phyloP scores from a whole-genome alignment of 1,284 basidiomycete species.

The Hypsizygus ulmarius region DNA sequence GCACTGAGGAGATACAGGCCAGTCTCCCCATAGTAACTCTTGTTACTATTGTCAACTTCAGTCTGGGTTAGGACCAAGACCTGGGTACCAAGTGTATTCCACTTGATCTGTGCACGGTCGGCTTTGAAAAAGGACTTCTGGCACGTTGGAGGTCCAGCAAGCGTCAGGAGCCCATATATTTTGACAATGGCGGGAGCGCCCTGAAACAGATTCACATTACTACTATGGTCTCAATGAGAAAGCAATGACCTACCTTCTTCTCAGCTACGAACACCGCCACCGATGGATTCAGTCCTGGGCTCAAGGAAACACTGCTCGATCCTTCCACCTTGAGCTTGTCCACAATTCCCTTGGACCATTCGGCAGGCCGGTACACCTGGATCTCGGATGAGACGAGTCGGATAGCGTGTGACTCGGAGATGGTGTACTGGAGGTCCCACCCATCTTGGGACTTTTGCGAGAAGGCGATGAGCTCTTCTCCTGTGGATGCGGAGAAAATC shows the following conservation, averaged over 20 bases:
- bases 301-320: slow-evolving; percentile 71
- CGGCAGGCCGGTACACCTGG: slow-evolving; percentile 81
- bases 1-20: slow-evolving; percentile 91
- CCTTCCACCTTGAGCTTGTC: slow-evolving; percentile 85
- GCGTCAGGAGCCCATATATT: slow-evolving; percentile 75
- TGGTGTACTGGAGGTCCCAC: slow-evolving; percentile 91
- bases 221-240: slow-evolving; percentile 2
- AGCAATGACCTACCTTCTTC: slow-evolving; percentile 67
- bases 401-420: slow-evolving; percentile 87
- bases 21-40: slow-evolving; percentile 98
- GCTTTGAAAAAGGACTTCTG: slow-evolving; percentile 97
- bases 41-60: slow-evolving; percentile 96
- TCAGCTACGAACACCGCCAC: slow-evolving; percentile 91
- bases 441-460: slow-evolving; percentile 81
- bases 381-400: slow-evolving; percentile 83
- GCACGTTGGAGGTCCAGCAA: slow-evolving; percentile 60
- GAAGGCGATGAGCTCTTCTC: slow-evolving; percentile 78
- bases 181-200: slow-evolving; percentile 91
- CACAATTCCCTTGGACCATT: slow-evolving; percentile 76
- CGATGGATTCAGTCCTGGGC: slow-evolving; percentile 81
- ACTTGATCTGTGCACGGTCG: slow-evolving; percentile 92
- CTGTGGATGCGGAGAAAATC: slow-evolving; percentile 80
- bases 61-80: slow-evolving; percentile 90
- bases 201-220: slow-evolving; percentile 31
- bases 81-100: slow-evolving; percentile 90